Evolutionary conservation across 345 rosid genomes (phyloP).

Genomic region (Citrus hindsii): DNA sequence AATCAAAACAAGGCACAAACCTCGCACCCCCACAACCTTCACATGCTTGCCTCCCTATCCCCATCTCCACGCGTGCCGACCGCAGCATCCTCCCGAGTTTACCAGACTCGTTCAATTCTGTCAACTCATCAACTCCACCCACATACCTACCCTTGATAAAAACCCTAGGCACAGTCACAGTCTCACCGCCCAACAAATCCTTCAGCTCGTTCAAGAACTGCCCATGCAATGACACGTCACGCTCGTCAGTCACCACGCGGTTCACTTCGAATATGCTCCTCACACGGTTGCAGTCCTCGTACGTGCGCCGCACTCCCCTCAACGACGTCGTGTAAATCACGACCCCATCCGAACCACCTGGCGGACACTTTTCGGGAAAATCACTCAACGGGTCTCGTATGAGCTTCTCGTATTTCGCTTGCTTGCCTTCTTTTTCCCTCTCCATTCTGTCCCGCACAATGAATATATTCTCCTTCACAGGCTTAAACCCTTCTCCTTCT

Average conservation of each 20-base stretch:
- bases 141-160: constrained; percentile 81
- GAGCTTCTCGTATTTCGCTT: constrained; percentile 30
- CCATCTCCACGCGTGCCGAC: constrained; percentile 63
- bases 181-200: constrained; percentile 48
- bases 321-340: constrained; percentile 91
- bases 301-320: constrained; percentile 78
- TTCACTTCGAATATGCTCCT: constrained; percentile 50
- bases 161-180: constrained; percentile 57
- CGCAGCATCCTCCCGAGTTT: constrained; percentile 59
- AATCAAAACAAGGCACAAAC: constrained; percentile 81
- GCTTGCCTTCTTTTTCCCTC: constrained; percentile 69
- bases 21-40: constrained; percentile 89
- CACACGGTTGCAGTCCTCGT: constrained; percentile 63
- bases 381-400: constrained; percentile 69
- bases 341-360: constrained; percentile 56
- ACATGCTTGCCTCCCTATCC: constrained; percentile 66
- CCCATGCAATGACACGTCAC: constrained; percentile 83
- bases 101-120: constrained; percentile 67
- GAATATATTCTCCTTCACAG: constrained; percentile 73
- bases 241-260: constrained; percentile 69
- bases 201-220: constrained; percentile 63
- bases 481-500: constrained; percentile 24
- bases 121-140: constrained; percentile 77
- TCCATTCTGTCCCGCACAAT: constrained; percentile 52
- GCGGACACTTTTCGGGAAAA: constrained; percentile 77